Conservation (phyloP, 2,329 filamentous ascomycete genomes). For the Lojkania enalia region DNA sequence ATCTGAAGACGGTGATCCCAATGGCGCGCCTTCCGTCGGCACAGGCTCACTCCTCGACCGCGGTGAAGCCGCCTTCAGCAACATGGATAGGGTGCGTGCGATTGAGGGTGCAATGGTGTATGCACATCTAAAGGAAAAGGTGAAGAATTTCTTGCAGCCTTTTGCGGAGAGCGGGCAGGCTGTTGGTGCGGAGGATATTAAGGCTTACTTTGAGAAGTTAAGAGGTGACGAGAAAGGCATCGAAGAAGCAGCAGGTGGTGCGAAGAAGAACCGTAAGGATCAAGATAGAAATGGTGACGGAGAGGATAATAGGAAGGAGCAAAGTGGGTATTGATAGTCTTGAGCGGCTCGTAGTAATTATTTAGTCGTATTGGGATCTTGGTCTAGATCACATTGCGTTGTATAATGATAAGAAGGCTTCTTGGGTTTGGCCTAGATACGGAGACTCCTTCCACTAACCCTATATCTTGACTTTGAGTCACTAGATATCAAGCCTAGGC, state of each 20-base stretch:
- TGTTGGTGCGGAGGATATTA: slow-evolving; percentile 94
- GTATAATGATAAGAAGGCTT: too few species aligned
- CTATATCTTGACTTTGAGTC: too few species aligned
- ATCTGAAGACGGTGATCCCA: slow-evolving; percentile 61
- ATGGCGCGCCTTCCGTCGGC: slow-evolving; percentile 61
- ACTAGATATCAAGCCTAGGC: too few species aligned
- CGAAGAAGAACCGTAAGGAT: slow-evolving; percentile 32
- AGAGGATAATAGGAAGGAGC: slow-evolving; percentile 39
- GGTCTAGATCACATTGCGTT: too few species aligned
- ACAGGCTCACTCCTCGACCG: slow-evolving; percentile 86
- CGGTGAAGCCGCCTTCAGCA: slow-evolving; percentile 88
- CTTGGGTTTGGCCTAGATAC: too few species aligned
- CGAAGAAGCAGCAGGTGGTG: slow-evolving; percentile 38
- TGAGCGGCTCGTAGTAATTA: too few species aligned
- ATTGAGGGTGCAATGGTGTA: slow-evolving; percentile 98
- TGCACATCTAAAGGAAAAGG: slow-evolving; percentile 91
- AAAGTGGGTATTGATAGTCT: slow-evolving; percentile 45
- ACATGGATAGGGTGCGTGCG: slow-evolving; percentile 87
- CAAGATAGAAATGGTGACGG: slow-evolving; percentile 31
- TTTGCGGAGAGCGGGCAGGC: slow-evolving; percentile 89
- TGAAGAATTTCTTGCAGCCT: slow-evolving; percentile 92
- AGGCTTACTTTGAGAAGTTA: slow-evolving; percentile 91
- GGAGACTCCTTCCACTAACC: too few species aligned
- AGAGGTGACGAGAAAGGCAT: slow-evolving; percentile 82
- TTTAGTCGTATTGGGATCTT: too few species aligned